Base-by-base conservation (phyloP, 768 basidiomycete species). In the Boletus huronensis region DNA sequence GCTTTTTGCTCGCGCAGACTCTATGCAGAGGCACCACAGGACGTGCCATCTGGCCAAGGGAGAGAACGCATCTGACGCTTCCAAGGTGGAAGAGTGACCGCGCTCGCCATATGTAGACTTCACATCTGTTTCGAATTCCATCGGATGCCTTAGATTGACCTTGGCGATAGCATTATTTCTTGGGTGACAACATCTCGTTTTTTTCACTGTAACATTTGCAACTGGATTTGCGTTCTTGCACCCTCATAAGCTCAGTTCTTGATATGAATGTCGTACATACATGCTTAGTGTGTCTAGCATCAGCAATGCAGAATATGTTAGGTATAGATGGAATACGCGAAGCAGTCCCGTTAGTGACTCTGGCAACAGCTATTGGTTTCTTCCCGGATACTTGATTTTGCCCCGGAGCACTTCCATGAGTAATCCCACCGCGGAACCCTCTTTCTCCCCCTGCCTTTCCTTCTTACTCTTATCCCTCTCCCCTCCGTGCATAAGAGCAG, bases 401-500 rank as follows among this genome's bases (percentile, higher is more conserved):
- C 64, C 71, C 58, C 59, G 64, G 2, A 72, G 55, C 26, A 65
- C 62, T 14, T 67, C 72, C 61, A 69, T 70, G 41, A 73, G 55
- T 21, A 70, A 50, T 28, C 61, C 65, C 16, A 67, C 56, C 26
- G 72, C 67, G 3, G 68, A 69, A 23, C 69, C 58, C 17, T 70
- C 66, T 23, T 54, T 57, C 26, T 64, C 65, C 16, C 56, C 54
- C 45, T 57, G 52, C 52, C 54, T 58, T 23, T 63, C 64, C 28
- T 59, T 57, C 50, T 61, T 58, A 32, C 32, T 47, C 43, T 58
- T 63, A 2, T 64, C 61, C 19, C 53, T 68, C 34, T 75, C 69
- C 21, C 62, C 66, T 28, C 78, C 81, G 0, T 87, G 73, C 35
- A 87, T 76, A 3, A 87, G 73, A 19, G 85, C 85, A 58, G 85